Evolutionary conservation across 352 stramenopile species (phyloP).

Genomic region (Pythium sukuiense): DNA sequence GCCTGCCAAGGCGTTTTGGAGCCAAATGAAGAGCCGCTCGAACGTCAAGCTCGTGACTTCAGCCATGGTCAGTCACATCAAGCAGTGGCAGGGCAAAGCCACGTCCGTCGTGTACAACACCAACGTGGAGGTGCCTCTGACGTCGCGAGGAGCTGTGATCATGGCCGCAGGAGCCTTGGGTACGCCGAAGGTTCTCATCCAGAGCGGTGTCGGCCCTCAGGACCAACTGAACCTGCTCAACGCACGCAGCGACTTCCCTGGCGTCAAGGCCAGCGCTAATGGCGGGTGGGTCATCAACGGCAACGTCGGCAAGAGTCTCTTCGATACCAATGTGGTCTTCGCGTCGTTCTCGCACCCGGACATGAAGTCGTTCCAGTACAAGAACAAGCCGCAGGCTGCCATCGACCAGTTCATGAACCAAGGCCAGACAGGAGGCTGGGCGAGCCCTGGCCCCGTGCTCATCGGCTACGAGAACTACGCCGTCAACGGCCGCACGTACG

Average conservation of each 20-base stretch:
- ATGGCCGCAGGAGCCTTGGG: constrained; percentile 62
- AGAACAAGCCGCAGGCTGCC: constrained; percentile 29
- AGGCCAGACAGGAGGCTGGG: constrained; percentile 37
- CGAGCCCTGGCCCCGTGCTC: constrained; percentile 50
- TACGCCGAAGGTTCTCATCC: constrained; percentile 81
- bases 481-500: constrained; percentile 52
- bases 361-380: constrained; percentile 53
- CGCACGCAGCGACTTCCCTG: constrained; percentile 39
- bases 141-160: constrained; percentile 56
- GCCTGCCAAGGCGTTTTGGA: constrained; percentile 55
- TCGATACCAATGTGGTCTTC: constrained; percentile 57
- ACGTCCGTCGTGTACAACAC: constrained; percentile 54
- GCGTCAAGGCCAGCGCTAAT: constrained; percentile 22
- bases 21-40: constrained; percentile 36
- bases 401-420: constrained; percentile 59
- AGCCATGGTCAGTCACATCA: constrained; percentile 49
- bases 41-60: constrained; percentile 58
- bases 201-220: constrained; percentile 66
- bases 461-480: constrained; percentile 62
- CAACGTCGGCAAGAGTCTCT: constrained; percentile 58
- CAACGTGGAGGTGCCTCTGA: constrained; percentile 36
- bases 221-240: constrained; percentile 53
- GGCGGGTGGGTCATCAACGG: constrained; percentile 44
- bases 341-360: constrained; percentile 52
- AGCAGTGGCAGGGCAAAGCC: constrained; percentile 43